Evolutionary conservation across 768 basidiomycete genomes (phyloP), one percentile per base, ranked within the genome.

Genomic region (Dacryopinax spathularia): DNA sequence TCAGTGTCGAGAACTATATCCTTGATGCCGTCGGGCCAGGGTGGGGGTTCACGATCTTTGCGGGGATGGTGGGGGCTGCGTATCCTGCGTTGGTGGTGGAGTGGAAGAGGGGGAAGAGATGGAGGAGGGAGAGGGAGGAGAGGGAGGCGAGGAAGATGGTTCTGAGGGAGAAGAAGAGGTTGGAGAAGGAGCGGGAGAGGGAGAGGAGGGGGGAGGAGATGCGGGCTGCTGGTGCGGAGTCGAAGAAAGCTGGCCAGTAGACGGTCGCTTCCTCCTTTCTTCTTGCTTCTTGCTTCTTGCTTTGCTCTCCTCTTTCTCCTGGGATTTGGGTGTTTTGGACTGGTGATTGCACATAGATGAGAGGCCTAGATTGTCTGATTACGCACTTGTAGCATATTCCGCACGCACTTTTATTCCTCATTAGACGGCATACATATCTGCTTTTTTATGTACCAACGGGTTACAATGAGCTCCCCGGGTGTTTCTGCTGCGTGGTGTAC

Each of bases 51-150:
- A 60, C 59, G 29, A 35, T 64, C 34, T 64, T 64, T 22, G 63
- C 31, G 18, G 63, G 34, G 25, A 56, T 64, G 29, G 33, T 66
- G 70, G 61, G 63, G 15, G 64, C 44, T 39, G 18, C 60, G 16
- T 60, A 59, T 25, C 63, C 63, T 18, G 27, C 27, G 60, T 18
- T 64, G 60, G 34, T 64, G 3, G 7, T 61, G 7, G 60, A 60
- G 27, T 60, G 60, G 27, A 36, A 56, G 48, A 25, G 31, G 22
- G 48, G 48, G 13, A 56, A 56, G 48, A 56, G 31, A 20, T 56
- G 48, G 48, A 3, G 48, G 48, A 56, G 31, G 48, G 13, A 25
- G 48, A 22, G 48, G 25, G 48, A 56, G 18, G 48, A 56, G 13
- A 10, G 48, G 13, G 48, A 56, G 13, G 15, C 22, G 48, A 10